Conservation (phyloP, 495 filamentous ascomycete genomes). For the Talaromyces adpressus region DNA sequence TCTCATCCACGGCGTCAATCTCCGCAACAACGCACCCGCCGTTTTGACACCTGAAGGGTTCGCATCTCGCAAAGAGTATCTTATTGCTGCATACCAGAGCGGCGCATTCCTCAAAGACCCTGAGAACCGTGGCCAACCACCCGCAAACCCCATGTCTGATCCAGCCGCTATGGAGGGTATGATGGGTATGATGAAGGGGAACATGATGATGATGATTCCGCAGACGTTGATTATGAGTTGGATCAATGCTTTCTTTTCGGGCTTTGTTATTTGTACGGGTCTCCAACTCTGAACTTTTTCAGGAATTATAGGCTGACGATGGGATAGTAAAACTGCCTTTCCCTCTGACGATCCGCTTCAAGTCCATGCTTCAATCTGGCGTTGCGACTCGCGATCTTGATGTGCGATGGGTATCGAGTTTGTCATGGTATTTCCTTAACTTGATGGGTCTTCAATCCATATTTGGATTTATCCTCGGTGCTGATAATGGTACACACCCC, state of each 20-base stretch:
- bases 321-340: conserved; percentile 90
- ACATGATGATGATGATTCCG: conserved; percentile 99
- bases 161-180: conserved; percentile 98
- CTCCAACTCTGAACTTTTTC: not conserved
- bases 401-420: conserved; percentile 93
- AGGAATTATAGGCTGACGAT: not conserved
- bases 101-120: conserved; percentile 88
- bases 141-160: conserved; percentile 92
- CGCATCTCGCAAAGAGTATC: conserved; percentile 66
- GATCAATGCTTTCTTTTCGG: conserved; percentile 98
- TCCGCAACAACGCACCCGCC: conserved; percentile 70
- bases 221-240: conserved; percentile 99
- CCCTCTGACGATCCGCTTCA: conserved; percentile 95
- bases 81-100: conserved; percentile 71
- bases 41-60: conserved; percentile 69
- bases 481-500: conserved; percentile 68
- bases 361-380: conserved; percentile 96
- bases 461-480: conserved; percentile 95
- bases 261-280: conserved; percentile 90
- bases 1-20: conserved; percentile 76
- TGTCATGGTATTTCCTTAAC: conserved; percentile 98
- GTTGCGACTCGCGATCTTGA: conserved; percentile 94
- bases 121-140: conserved; percentile 73
- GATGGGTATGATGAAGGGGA: conserved; percentile 99
- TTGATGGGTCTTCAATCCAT: conserved; percentile 93